Percentiles rank a stretch among this genome's conserved stretches.
Evolutionary conservation across 352 stramenopile genomes (phyloP).

Genomic region (Plasmopara viticola): DNA sequence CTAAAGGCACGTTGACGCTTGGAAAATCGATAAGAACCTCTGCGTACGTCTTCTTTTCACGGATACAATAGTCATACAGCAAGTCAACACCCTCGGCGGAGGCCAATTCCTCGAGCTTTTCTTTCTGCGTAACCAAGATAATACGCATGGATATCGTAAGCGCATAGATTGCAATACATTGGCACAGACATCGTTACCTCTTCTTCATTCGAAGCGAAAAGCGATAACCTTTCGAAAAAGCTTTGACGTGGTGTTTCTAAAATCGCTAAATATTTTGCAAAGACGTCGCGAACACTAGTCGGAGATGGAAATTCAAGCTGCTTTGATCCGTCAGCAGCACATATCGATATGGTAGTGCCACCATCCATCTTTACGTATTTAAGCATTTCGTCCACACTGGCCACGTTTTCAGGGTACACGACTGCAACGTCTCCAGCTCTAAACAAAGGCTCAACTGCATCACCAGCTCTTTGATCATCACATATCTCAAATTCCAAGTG

Average conservation of each 20-base stretch:
- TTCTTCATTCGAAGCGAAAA: conserved; percentile 75
- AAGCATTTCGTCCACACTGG: conserved; percentile 62
- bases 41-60: conserved; percentile 87
- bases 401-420: conserved; percentile 74
- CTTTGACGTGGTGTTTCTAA: conserved; percentile 75
- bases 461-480: background rate
- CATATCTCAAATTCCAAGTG: conserved; percentile 68
- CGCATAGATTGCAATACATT: background rate
- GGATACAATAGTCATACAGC: conserved; percentile 91
- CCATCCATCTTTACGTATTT: conserved; percentile 38
- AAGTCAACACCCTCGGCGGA: conserved; percentile 86
- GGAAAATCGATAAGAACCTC: conserved; percentile 87
- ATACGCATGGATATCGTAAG: conserved; percentile 9
- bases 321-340: conserved; percentile 33
- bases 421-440: conserved; percentile 62
- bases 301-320: conserved; percentile 51
- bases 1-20: conserved; percentile 58
- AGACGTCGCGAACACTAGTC: conserved; percentile 55
- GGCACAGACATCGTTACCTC: conserved; percentile 37
- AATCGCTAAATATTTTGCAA: conserved; percentile 83
- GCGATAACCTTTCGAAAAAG: conserved; percentile 84
- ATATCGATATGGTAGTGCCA: conserved; percentile 42
- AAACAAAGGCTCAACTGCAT: conserved; percentile 24
- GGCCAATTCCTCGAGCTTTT: conserved; percentile 88
- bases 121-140: conserved; percentile 38